Percentiles rank a stretch among this genome's conserved stretches.
phyloP scores from a whole-genome alignment of 2,329 filamentous ascomycete species.

The Fusarium xyrophilum region DNA sequence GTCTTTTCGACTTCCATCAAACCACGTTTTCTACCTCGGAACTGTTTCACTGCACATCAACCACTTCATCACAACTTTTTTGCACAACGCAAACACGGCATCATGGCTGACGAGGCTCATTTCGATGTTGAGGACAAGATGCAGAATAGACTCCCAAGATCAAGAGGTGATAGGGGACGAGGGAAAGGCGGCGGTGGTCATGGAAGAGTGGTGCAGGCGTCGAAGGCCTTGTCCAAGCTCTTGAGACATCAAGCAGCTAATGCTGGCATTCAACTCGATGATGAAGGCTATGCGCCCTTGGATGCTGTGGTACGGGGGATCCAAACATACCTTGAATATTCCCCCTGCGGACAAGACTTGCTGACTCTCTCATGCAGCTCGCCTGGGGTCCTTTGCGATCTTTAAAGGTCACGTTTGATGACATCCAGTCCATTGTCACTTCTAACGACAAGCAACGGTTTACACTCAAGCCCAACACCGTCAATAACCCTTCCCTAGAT shows the following conservation, averaged over 20 bases:
- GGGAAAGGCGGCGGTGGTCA: slow-evolving; percentile 42
- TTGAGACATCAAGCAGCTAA: slow-evolving; percentile 64
- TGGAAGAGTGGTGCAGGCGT: slow-evolving; percentile 57
- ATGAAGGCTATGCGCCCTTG: slow-evolving; percentile 65
- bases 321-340: not conserved
- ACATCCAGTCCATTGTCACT: slow-evolving; percentile 73
- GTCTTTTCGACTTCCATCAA: not conserved
- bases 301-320: slow-evolving; percentile 59
- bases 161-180: slow-evolving; percentile 33
- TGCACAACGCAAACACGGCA: not conserved
- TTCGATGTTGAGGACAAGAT: slow-evolving; percentile 37
- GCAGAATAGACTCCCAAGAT: slow-evolving; percentile 34
- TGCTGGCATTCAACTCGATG: slow-evolving; percentile 64
- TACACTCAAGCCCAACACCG: slow-evolving; percentile 68
- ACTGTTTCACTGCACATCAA: not conserved
- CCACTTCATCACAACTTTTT: not conserved
- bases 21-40: not conserved
- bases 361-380: slow-evolving; percentile 49
- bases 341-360: too few relatives aligned
- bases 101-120: slow-evolving; percentile 32
- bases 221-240: slow-evolving; percentile 61
- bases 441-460: slow-evolving; percentile 93
- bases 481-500: slow-evolving; percentile 36
- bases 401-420: slow-evolving; percentile 75
- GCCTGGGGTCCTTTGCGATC: slow-evolving; percentile 66